Evolutionary conservation across 257 asterid genomes (phyloP), one percentile per base, ranked within the genome.

Genomic region (Linaria vulgaris): DNA sequence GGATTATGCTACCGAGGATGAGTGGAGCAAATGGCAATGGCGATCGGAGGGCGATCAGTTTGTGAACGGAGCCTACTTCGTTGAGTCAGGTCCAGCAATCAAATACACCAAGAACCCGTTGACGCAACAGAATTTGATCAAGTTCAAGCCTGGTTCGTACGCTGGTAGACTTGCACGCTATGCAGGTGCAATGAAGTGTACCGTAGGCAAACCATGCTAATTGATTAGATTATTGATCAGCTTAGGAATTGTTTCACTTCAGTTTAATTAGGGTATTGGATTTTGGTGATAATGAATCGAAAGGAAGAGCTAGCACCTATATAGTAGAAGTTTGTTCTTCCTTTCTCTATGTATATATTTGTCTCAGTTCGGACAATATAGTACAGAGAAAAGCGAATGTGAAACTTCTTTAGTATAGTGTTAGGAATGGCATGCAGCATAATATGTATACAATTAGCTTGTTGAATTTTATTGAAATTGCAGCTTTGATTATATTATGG

Each of bases 1-100:
- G 52, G 85, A 82, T 25, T 74, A 82, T 5, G 83, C 88, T 5
- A 1, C 68, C 1, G 56, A 65, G 49, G 59, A 52, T 16, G 76
- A 79, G 60, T 82, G 88, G 88, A 76, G 24, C 75, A 79, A 79
- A 2, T 82, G 88, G 88, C 88, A 82, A 59, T 82, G 88, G 88
- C 46, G 83, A 13, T 82, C 88, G 6, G 88, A 82, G 55, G 88
- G 88, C 0, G 88, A 82, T 65, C 9, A 65, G 69, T 79, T 82
- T 51, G 19, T 51, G 14, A 82, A 82, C 11, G 88, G 85, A 24
- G 85, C 88, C 8, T 82, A 30, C 72, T 82, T 82, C 44, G 61
- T 67, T 0, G 85, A 82, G 44, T 82, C 88, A 25, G 85, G 88
- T 4, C 76, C 81, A 8, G 72, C 77, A 22, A 20, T 82, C 21